A percentile compares a stretch with the other conserved stretches of the same genome.
These are phyloP conservation scores for Erythrobasidium yunnanense DNA, from an alignment of 768 basidiomycete species.

Conservation along the genomic window DNA sequence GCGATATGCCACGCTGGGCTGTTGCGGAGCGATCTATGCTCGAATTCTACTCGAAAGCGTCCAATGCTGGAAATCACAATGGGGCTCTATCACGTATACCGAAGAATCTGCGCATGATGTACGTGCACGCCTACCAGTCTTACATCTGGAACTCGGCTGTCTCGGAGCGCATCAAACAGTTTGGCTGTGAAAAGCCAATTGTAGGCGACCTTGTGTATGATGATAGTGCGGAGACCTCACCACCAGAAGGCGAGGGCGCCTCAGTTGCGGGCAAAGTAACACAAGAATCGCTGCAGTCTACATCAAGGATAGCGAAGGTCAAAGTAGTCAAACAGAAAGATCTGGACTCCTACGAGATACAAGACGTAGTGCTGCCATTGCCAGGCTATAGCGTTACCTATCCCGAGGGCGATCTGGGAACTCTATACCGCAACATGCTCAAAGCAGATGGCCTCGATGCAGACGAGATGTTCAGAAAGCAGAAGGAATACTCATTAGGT, in stretches of 20 bases:
- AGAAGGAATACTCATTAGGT: conserved; percentile 59
- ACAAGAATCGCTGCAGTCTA: conserved; percentile 19
- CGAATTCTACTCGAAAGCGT: conserved; percentile 23
- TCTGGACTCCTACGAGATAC: conserved; percentile 68
- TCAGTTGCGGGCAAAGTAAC: conserved; percentile 33
- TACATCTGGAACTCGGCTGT: conserved; percentile 98
- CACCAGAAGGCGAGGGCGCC: conserved; percentile 28
- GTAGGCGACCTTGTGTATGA: conserved; percentile 80
- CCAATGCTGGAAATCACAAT: conserved; percentile 14
- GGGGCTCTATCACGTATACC: conserved; percentile 58
- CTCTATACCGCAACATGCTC: conserved; percentile 71
- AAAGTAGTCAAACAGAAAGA: conserved; percentile 69
- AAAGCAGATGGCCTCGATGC: conserved; percentile 78
- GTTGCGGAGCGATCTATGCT: conserved; percentile 74
- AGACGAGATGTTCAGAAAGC: conserved; percentile 75
- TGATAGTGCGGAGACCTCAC: conserved; percentile 4
- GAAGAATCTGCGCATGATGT: conserved; percentile 87
- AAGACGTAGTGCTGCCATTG: conserved; percentile 94
- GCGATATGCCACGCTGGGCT: conserved; percentile 75
- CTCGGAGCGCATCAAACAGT: conserved; percentile 74
- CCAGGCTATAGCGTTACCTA: conserved; percentile 90
- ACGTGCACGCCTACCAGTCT: conserved; percentile 95
- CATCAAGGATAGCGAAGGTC: conserved; percentile 45
- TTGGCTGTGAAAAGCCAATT: conserved; percentile 62
- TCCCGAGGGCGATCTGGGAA: conserved; percentile 76